Evolutionary conservation across 805 yeast genomes (phyloP).

Genomic region (Pichia phayaonensis): DNA sequence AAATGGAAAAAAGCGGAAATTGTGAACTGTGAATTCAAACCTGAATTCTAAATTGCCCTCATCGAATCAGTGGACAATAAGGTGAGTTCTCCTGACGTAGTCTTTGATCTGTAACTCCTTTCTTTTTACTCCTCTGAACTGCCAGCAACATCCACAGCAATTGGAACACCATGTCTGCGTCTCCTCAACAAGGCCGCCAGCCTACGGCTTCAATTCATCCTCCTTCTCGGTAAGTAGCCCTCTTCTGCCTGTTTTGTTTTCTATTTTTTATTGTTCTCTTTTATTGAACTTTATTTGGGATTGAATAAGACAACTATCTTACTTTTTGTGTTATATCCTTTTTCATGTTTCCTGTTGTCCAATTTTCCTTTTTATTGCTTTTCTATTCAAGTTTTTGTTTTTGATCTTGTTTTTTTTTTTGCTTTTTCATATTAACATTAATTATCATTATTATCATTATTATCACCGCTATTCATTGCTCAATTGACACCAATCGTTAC

Average conservation of each 20-base stretch:
- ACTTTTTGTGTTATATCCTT: not conserved
- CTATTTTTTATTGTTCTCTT: not conserved
- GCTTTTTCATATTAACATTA: not conserved
- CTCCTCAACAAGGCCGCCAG: not conserved
- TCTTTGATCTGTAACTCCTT: no score
- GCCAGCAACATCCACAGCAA: not conserved
- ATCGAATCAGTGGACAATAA: no score
- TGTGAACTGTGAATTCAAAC: not conserved
- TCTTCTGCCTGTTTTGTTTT: not conserved
- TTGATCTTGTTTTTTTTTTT: not conserved
- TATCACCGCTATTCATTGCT: not conserved
- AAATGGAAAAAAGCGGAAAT: not conserved
- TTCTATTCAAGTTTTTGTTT: not conserved
- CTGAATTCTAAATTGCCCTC: not conserved
- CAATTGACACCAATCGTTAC: not conserved
- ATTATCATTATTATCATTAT: not conserved
- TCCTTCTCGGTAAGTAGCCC: constrained; percentile 6
- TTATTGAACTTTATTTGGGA: not conserved
- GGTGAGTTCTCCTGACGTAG: not conserved
- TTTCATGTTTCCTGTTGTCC: not conserved
- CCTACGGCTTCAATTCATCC: not conserved
- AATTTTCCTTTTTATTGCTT: not conserved
- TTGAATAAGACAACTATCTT: not conserved
- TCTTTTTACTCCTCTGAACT: not conserved
- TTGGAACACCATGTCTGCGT: not conserved